These are phyloP conservation scores for Macrocybe sp. DNA, from an alignment of 1,284 basidiomycete species.

Conservation along the genomic window DNA sequence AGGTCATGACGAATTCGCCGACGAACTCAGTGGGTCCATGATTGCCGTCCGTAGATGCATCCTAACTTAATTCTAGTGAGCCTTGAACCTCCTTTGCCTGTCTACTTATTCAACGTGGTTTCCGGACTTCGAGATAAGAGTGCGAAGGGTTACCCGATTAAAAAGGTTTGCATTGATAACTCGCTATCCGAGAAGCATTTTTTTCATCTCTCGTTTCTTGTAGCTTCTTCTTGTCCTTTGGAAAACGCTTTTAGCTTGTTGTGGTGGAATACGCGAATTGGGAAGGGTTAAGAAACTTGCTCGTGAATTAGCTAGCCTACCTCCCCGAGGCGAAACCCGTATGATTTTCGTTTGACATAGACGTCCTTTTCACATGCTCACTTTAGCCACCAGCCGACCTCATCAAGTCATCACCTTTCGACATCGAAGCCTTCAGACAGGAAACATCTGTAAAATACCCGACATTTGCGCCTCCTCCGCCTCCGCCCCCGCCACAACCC, in stretches of 20 bases:
- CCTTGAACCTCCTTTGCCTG: constrained; percentile 89
- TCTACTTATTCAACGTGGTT: constrained; percentile 88
- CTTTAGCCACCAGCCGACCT: constrained; percentile 21
- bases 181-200: not conserved
- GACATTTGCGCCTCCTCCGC: constrained; percentile 70
- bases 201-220: constrained; percentile 1
- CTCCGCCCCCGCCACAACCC: constrained; percentile 29
- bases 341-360: constrained; percentile 8
- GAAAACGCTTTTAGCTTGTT: constrained; percentile 91
- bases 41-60: constrained; percentile 11
- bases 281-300: constrained; percentile 81
- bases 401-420: constrained; percentile 83
- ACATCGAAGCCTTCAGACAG: constrained; percentile 81
- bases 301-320: constrained; percentile 76
- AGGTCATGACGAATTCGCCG: constrained; percentile 88
- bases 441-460: constrained; percentile 94
- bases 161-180: constrained; percentile 61
- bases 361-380: constrained; percentile 1
- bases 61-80: constrained; percentile 59
- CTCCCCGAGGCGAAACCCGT: constrained; percentile 63
- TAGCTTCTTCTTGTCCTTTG: constrained; percentile 93
- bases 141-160: constrained; percentile 93
- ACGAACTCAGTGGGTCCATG: constrained; percentile 81
- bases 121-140: constrained; percentile 90
- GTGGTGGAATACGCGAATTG: constrained; percentile 89